A percentile compares a stretch with the other conserved stretches of the same genome.
Evolutionary conservation across 2,329 filamentous ascomycete genomes (phyloP).

Genomic region (Paecilomyces formosus): DNA sequence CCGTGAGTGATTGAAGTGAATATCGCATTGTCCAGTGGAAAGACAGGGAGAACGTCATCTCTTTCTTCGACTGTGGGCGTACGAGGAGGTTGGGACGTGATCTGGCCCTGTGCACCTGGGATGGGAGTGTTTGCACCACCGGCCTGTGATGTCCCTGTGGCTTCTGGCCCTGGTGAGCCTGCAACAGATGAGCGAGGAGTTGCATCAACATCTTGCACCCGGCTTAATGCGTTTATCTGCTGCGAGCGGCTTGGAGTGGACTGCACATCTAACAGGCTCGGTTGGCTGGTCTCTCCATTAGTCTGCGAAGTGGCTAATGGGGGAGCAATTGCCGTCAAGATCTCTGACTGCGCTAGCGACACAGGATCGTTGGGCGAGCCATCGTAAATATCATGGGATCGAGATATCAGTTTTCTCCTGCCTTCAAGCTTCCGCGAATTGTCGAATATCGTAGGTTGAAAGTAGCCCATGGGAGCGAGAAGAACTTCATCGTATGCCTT

Average conservation of each 20-base stretch:
- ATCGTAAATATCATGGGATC: constrained; percentile 91
- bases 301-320: constrained; percentile 19
- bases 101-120: constrained; percentile 17
- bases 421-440: constrained; percentile 70
- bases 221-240: constrained; percentile 61
- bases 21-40: constrained; percentile 82
- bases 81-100: constrained; percentile 29
- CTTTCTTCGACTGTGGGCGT: constrained; percentile 50
- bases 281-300: constrained; percentile 30
- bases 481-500: constrained; percentile 97
- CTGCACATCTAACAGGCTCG: constrained; percentile 21
- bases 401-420: constrained; percentile 72
- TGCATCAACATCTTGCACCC: constrained; percentile 60
- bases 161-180: constrained; percentile 79
- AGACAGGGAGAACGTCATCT: constrained; percentile 73
- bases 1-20: constrained; percentile 83
- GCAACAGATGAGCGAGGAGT: constrained; percentile 82
- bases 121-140: constrained; percentile 36
- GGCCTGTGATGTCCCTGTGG: constrained; percentile 57
- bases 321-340: constrained; percentile 47
- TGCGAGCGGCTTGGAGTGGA: constrained; percentile 47
- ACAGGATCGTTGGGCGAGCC: constrained; percentile 83
- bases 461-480: constrained; percentile 91
- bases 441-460: constrained; percentile 81
- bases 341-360: constrained; percentile 71